Evolutionary conservation across 192 early-diverging fungal genomes (phyloP), one percentile per base, ranked within the genome.

Genomic region (Coemansia sp.): DNA sequence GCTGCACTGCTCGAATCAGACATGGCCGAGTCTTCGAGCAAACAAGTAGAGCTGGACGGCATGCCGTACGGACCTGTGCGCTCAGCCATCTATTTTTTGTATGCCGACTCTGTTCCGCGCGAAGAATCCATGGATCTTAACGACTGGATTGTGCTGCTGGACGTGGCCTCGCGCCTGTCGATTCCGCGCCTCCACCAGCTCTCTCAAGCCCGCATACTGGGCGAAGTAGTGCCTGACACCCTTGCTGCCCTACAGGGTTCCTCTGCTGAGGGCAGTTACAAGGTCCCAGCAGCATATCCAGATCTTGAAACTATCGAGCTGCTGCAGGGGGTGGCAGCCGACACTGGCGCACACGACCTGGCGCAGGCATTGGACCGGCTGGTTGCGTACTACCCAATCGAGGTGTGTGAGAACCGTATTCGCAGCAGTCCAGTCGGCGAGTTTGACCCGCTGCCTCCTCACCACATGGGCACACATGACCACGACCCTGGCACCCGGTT

Each of bases 31-130:
- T 43, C 71, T 6, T 53, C 59, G 19, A 49, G 65, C 39, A 71
- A 64, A 50, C 49, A 64, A 11, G 77, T 80, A 16, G 64, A 25
- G 47, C 71, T 80, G 25, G 65, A 74, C 29, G 58, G 49, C 62
- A 68, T 80, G 69, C 65, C 77, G 11, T 80, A 80, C 38, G 77
- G 77, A 22, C 45, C 65, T 16, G 77, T 71, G 41, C 71, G 77
- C n/a, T 23, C 55, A 27, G 77, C 77, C 10, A 62, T 80, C 45
- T 65, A 71, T 62, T 80, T 60, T 38, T 27, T 80, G 51, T 80
- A 80, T 37, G 59, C 62, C 1, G 71, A 64, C 16, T 14, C 16
- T 10, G 35, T 80, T 17, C 61, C 77, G 16, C 41, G 25, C 50
- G 72, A 61, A 5, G 31, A 26, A 17, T 3, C 29, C 21, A 56